Conservation (phyloP, 2,329 filamentous ascomycete genomes). For the Zasmidium angulare region DNA sequence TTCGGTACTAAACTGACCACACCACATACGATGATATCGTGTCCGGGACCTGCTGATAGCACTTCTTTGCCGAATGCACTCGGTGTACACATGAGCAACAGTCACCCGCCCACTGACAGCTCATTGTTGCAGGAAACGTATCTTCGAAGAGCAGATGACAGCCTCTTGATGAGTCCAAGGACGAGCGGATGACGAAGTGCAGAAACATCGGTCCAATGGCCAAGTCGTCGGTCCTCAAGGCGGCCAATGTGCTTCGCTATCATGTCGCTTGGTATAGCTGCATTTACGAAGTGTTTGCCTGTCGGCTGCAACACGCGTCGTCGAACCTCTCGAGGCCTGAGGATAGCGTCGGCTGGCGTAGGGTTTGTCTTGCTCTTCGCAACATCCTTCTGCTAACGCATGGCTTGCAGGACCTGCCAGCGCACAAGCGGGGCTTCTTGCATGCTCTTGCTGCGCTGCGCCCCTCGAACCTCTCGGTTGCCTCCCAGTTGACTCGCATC, state of each 20-base stretch:
- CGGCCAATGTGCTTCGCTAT: neutral
- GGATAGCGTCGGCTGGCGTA: neutral
- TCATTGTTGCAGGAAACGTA: neutral
- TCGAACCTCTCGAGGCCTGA: neutral
- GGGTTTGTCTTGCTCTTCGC: neutral
- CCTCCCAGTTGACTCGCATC: constrained; percentile 5
- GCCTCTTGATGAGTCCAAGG: neutral
- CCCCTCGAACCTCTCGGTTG: constrained; percentile 5
- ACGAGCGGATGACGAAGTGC: neutral
- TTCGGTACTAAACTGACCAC: too few species aligned
- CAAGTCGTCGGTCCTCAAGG: neutral
- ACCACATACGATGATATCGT: neutral
- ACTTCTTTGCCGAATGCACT: neutral
- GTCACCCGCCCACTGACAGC: neutral
- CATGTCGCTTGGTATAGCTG: neutral
- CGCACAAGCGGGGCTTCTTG: constrained; percentile 5
- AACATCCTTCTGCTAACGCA: neutral
- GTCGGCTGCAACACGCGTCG: neutral
- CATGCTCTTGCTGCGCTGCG: constrained; percentile 3
- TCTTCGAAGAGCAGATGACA: neutral
- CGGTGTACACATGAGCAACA: neutral
- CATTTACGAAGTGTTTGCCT: neutral
- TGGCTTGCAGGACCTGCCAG: constrained; percentile 10
- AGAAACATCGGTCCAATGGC: neutral
- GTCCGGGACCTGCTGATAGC: neutral